Evolutionary conservation across 257 asterid species (phyloP), one percentile per base, ranked within the genome.

Genomic region (Solanum acaule): DNA sequence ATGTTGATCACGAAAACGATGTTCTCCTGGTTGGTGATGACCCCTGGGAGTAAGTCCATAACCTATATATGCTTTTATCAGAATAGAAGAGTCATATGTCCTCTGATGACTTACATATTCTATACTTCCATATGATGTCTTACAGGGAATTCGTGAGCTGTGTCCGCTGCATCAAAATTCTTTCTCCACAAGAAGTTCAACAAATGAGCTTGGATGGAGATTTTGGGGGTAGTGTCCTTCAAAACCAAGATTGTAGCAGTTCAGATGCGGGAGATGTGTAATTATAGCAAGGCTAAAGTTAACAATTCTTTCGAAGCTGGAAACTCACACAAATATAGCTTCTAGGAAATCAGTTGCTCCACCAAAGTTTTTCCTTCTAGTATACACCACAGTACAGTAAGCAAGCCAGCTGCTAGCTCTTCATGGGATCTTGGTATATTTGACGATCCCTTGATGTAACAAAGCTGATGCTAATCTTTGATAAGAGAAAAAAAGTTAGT

Each of bases 191-290:
- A 88, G 99, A 96, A 91, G 99, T 96, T 83, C 98, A 95, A 70
- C 97, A 96, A 83, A 94, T 96, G 98, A 96, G 98, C 90, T 92
- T 95, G 94, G 99, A 96, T 90, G 99, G 98, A 87, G 98, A 94
- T 89, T 93, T 95, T 83, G 96, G 98, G 78, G 93, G 91, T 87
- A 90, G 63, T 84, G 95, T 94, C 18, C 86, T 82, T 88, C 95
- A 89, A 81, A 91, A 94, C 87, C 98, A 95, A 90, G 97, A 97
- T 87, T 96, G 98, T 88, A 94, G 99, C 94, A 95, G 98, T 91
- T 96, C 99, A 8, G 99, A 96, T 23, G 95, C 95, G 40, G 97
- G 94, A 59, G 90, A 88, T 27, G 93, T 88, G 91, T 92, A 81
- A 90, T 20, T 88, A 88, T 93, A 93, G 92, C 79, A 49, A 59